Evolutionary conservation across 805 yeast genomes (phyloP).

Genomic region (Kodamaea laetipori): DNA sequence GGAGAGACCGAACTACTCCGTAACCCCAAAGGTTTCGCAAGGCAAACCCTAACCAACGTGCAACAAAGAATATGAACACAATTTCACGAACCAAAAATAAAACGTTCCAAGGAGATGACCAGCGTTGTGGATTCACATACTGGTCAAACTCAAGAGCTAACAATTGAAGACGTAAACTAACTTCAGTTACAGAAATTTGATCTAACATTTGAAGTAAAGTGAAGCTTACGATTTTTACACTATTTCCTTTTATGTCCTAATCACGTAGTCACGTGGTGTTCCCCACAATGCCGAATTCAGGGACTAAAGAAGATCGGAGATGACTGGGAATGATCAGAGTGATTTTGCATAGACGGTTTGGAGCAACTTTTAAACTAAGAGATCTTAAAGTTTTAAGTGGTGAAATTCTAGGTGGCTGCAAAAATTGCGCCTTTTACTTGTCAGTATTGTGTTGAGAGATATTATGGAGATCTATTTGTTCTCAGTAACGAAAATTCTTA

Average conservation of each 20-base stretch:
- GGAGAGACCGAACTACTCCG: conserved; percentile 18
- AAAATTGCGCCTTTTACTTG: too few relatives aligned
- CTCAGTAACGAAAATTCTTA: too few relatives aligned
- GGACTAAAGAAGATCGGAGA: too few relatives aligned
- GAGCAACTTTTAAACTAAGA: too few relatives aligned
- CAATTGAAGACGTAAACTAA: neutral
- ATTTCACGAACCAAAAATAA: conserved; percentile 24
- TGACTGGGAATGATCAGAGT: too few relatives aligned
- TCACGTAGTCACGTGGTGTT: neutral
- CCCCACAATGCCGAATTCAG: neutral
- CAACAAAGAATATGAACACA: conserved; percentile 21
- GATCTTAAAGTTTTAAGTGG: too few relatives aligned
- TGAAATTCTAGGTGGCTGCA: too few relatives aligned
- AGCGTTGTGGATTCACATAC: conserved; percentile 9
- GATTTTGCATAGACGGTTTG: too few relatives aligned
- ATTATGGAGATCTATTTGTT: too few relatives aligned
- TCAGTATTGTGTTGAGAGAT: too few relatives aligned
- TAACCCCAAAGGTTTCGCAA: conserved; percentile 20
- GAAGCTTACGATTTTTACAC: neutral
- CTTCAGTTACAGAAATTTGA: neutral
- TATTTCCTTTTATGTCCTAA: neutral
- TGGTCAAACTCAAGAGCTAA: neutral
- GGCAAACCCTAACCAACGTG: conserved; percentile 12
- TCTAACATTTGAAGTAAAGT: neutral
- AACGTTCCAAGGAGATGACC: conserved; percentile 15